Conservation (phyloP, 768 basidiomycete species). For the Suillus subluteus region DNA sequence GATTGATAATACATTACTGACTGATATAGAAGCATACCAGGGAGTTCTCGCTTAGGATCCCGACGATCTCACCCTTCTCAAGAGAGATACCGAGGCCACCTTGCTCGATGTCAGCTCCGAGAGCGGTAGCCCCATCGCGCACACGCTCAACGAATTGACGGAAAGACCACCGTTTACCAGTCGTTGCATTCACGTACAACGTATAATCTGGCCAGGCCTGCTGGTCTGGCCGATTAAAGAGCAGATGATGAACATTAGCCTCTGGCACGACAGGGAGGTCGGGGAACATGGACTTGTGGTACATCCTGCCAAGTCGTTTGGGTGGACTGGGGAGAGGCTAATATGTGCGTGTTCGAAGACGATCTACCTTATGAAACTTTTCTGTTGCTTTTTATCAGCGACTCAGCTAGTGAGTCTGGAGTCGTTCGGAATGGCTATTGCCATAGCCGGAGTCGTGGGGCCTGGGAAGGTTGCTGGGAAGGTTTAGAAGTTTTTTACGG, state of each 20-base stretch:
- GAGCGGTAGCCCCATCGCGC: slow-evolving; percentile 57
- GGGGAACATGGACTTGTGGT: slow-evolving; percentile 60
- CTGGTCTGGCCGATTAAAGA: slow-evolving; percentile 60
- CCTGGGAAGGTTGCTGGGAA: slow-evolving; percentile 1
- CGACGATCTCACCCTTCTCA: slow-evolving; percentile 60
- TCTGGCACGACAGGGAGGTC: slow-evolving; percentile 52
- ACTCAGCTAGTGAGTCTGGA: neutral
- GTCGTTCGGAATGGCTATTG: slow-evolving; percentile 7
- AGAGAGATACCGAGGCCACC: slow-evolving; percentile 61
- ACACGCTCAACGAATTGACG: slow-evolving; percentile 56
- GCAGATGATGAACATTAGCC: slow-evolving; percentile 55
- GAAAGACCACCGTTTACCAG: slow-evolving; percentile 49
- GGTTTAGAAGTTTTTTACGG: neutral
- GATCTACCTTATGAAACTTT: neutral
- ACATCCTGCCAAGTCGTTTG: slow-evolving; percentile 40
- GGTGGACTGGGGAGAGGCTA: neutral
- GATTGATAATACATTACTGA: neutral
- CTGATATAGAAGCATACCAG: slow-evolving; percentile 47
- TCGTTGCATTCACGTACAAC: slow-evolving; percentile 57
- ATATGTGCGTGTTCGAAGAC: neutral
- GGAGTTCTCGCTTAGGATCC: slow-evolving; percentile 72
- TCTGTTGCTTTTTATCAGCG: slow-evolving; percentile 4
- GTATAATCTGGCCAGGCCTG: slow-evolving; percentile 58
- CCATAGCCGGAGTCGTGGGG: slow-evolving; percentile 11
- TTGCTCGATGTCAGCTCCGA: slow-evolving; percentile 46